Evolutionary conservation across 768 basidiomycete genomes (phyloP).

Genomic region (Trametes punicea): DNA sequence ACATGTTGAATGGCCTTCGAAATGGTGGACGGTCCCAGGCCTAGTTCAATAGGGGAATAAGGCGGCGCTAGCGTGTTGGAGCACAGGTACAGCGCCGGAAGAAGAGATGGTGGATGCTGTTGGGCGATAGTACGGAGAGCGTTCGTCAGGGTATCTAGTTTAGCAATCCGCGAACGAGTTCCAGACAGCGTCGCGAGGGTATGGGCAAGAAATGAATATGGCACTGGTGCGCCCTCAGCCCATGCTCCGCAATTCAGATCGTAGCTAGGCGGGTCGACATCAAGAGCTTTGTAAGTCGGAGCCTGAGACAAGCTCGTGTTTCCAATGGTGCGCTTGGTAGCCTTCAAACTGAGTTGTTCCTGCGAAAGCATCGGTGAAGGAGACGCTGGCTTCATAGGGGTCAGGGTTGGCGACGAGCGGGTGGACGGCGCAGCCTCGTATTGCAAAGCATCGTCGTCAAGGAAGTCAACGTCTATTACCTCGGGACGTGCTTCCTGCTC

Average conservation of each 20-base stretch:
- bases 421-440: neutral
- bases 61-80: conserved; percentile 79
- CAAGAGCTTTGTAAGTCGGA: conserved; percentile 33
- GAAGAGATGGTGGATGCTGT: conserved; percentile 64
- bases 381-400: neutral
- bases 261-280: conserved; percentile 50
- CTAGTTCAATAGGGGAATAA: conserved; percentile 68
- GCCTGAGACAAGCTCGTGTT: neutral
- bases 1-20: conserved; percentile 69
- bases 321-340: conserved; percentile 5
- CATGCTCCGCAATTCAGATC: conserved; percentile 43
- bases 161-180: conserved; percentile 71
- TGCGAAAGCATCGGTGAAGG: neutral
- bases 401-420: neutral
- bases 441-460: conserved; percentile 22
- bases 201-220: conserved; percentile 71
- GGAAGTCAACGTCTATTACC: conserved; percentile 35
- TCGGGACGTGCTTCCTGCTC: conserved; percentile 5
- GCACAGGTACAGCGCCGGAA: conserved; percentile 76
- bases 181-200: conserved; percentile 56
- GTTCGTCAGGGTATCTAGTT: conserved; percentile 70
- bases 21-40: conserved; percentile 64
- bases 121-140: conserved; percentile 63
- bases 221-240: conserved; percentile 38
- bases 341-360: neutral